A percentile compares a stretch with the other conserved stretches of the same genome.
These are phyloP conservation scores for Parastagonospora avenae DNA, from an alignment of 2,329 filamentous ascomycete genomes.

Conservation along the genomic window DNA sequence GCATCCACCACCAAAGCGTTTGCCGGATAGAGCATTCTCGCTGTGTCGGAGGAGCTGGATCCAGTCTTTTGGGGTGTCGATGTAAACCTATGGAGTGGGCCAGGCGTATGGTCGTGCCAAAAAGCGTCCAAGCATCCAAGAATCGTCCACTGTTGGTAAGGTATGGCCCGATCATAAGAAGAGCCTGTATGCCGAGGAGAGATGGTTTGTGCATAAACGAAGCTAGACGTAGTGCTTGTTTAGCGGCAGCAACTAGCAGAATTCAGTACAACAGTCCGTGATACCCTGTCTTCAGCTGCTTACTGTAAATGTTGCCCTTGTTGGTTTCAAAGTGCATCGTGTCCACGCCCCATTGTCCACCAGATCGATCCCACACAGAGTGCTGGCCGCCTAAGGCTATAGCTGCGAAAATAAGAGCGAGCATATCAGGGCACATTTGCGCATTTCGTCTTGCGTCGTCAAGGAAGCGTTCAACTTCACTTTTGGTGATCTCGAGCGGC, in stretches of 20 bases:
- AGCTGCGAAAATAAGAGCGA: constrained; percentile 55
- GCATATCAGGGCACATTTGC: constrained; percentile 52
- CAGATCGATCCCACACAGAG: constrained; percentile 50
- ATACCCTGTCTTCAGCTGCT: constrained; percentile 20
- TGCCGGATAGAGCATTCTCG: constrained; percentile 51
- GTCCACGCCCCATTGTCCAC: constrained; percentile 47
- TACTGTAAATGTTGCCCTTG: constrained; percentile 54
- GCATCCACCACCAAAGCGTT: constrained; percentile 58
- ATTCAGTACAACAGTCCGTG: constrained; percentile 1
- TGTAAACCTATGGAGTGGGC: constrained; percentile 58
- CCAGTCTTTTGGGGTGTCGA: constrained; percentile 53
- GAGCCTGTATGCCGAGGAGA: constrained; percentile 52
- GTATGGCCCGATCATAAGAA: constrained; percentile 57
- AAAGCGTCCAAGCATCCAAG: constrained; percentile 57
- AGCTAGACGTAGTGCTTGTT: constrained; percentile 56
- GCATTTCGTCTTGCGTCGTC: constrained; percentile 50
- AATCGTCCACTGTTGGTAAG: constrained; percentile 57
- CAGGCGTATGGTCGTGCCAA: constrained; percentile 55
- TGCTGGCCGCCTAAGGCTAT: constrained; percentile 55
- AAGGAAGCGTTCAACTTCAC: constrained; percentile 54
- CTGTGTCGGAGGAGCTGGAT: constrained; percentile 48
- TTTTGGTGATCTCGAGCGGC: constrained; percentile 50
- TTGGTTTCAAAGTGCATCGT: constrained; percentile 42
- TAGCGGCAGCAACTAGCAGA: constrained; percentile 52
- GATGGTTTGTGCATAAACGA: constrained; percentile 57